Percentiles rank a stretch among this genome's conserved stretches.
These are phyloP conservation scores for Spongospora subterranea DNA, from an alignment of 208 protist species.

Conservation along the genomic window DNA sequence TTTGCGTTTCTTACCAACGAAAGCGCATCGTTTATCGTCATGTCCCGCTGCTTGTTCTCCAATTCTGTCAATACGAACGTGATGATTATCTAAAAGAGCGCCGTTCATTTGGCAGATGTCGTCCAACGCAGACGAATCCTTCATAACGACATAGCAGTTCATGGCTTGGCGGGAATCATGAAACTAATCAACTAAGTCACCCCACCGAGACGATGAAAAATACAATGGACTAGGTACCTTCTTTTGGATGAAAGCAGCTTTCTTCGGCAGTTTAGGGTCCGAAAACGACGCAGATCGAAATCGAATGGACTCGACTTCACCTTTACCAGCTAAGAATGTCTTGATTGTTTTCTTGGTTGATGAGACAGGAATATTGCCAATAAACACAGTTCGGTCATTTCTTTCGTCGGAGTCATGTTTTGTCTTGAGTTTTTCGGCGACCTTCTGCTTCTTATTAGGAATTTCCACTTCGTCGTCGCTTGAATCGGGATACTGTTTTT, in stretches of 20 bases:
- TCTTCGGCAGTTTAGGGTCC: slow-evolving; percentile 23
- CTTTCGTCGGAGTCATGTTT: slow-evolving; percentile 5
- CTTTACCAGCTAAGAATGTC: background rate
- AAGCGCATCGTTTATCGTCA: slow-evolving; percentile 52
- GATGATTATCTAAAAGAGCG: background rate
- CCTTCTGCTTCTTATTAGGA: background rate
- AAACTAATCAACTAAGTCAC: background rate
- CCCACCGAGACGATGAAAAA: background rate
- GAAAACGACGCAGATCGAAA: slow-evolving; percentile 47
- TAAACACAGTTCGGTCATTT: slow-evolving; percentile 41
- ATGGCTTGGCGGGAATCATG: background rate
- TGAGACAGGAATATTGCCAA: background rate
- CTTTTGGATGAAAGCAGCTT: slow-evolving; percentile 16
- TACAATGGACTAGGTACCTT: background rate
- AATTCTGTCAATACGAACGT: slow-evolving; percentile 1
- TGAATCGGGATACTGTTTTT: background rate
- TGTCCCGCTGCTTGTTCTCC: background rate
- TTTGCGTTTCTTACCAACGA: background rate
- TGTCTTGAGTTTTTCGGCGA: too few relatives aligned
- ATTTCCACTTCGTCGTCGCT: background rate
- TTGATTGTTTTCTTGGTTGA: slow-evolving; percentile 26
- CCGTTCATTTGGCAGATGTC: background rate
- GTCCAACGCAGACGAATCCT: background rate
- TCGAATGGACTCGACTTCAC: slow-evolving; percentile 18
- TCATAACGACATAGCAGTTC: slow-evolving; percentile 40